These are phyloP conservation scores for Podaxis sp. DNA, from an alignment of 768 basidiomycete genomes.

Conservation along the genomic window DNA sequence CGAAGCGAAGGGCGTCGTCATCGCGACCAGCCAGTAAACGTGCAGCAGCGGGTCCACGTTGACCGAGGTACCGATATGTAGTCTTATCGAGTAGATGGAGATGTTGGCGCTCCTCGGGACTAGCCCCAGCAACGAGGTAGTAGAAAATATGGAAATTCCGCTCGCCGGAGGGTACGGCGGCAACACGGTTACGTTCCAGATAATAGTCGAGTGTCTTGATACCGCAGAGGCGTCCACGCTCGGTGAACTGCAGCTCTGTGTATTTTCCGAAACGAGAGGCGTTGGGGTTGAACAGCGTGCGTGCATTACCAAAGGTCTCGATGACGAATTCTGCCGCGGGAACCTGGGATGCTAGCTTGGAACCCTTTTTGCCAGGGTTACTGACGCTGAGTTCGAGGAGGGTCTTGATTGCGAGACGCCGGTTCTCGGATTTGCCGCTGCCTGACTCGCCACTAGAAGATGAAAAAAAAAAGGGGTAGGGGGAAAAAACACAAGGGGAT, in stretches of 20 bases:
- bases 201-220: conserved; percentile 97
- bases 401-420: conserved; percentile 86
- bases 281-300: conserved; percentile 89
- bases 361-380: conserved; percentile 89
- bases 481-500: not conserved
- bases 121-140: conserved; percentile 90
- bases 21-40: conserved; percentile 49
- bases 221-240: conserved; percentile 83
- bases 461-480: not conserved
- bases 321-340: conserved; percentile 95
- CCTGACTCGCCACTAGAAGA: conserved; percentile 77
- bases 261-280: conserved; percentile 98
- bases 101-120: conserved; percentile 82
- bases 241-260: conserved; percentile 95
- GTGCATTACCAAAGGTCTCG: conserved; percentile 90
- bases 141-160: conserved; percentile 98
- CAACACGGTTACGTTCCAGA: conserved; percentile 87
- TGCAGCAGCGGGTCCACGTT: conserved; percentile 42
- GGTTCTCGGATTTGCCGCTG: conserved; percentile 90
- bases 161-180: conserved; percentile 84
- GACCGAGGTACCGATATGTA: conserved; percentile 83
- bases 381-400: conserved; percentile 87
- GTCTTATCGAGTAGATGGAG: conserved; percentile 79
- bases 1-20: conserved; percentile 86
- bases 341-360: conserved; percentile 81